Conservation (phyloP, 169 alveolate genomes). For the Plasmodium coatneyi region DNA sequence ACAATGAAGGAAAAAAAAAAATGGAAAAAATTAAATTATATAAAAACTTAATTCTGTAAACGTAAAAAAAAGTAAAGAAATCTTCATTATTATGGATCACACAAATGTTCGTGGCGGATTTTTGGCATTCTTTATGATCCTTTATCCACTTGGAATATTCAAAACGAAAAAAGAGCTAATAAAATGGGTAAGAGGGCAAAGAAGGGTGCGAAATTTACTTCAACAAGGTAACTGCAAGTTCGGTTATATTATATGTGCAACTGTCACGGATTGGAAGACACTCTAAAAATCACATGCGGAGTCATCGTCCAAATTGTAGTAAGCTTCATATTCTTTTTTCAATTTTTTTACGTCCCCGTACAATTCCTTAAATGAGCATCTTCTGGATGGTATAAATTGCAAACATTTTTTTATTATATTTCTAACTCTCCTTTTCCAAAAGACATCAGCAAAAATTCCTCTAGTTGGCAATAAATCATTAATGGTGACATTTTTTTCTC, state of each 20-base stretch:
- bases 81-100: not conserved
- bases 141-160: not conserved
- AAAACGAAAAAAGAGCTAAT: not conserved
- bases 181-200: not conserved
- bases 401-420: conserved; percentile 73
- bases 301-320: conserved; percentile 13
- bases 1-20: not conserved
- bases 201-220: not conserved
- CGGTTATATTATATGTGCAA: not conserved
- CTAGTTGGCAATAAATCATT: conserved; percentile 74
- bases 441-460: conserved; percentile 77
- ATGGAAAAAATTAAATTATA: not conserved
- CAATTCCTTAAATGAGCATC: conserved; percentile 75
- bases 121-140: not conserved
- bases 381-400: conserved; percentile 78
- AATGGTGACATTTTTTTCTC: conserved; percentile 70
- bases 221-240: not conserved
- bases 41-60: not conserved
- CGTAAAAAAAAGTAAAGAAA: not conserved
- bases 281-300: not conserved
- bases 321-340: conserved; percentile 33
- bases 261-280: not conserved
- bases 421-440: conserved; percentile 75
- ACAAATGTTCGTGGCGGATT: not conserved
- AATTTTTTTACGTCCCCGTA: conserved; percentile 53